A percentile compares a stretch with the other conserved stretches of the same genome.
These are phyloP conservation scores for Acanthochlamys bracteata DNA, from an alignment of 106 monocot genomes.

Conservation along the genomic window DNA sequence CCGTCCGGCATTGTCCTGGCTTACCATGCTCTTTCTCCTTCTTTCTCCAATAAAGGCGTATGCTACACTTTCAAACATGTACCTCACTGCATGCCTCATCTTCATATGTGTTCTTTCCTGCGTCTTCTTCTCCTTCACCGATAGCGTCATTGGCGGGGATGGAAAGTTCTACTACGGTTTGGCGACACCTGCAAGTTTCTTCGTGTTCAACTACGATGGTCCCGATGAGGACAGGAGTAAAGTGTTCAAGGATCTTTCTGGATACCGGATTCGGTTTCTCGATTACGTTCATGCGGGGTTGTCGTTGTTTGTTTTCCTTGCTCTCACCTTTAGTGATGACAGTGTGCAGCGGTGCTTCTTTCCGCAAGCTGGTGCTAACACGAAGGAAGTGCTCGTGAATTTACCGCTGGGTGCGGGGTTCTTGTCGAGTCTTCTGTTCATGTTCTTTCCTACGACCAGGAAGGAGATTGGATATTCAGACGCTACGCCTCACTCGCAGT, in stretches of 20 bases:
- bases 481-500: neutral
- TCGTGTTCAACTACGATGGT: conserved; percentile 33
- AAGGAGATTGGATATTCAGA: conserved; percentile 52
- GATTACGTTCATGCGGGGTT: conserved; percentile 50
- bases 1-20: conserved; percentile 44
- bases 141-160: conserved; percentile 26
- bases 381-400: conserved; percentile 35
- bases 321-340: conserved; percentile 30
- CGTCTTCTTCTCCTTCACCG: conserved; percentile 58
- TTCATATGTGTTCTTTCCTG: conserved; percentile 26
- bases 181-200: conserved; percentile 26
- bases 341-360: conserved; percentile 42
- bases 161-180: conserved; percentile 34
- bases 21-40: conserved; percentile 38
- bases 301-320: conserved; percentile 28
- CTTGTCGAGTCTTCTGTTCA: conserved; percentile 39
- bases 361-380: conserved; percentile 5
- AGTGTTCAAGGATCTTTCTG: conserved; percentile 13
- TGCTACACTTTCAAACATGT: conserved; percentile 39
- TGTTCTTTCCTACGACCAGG: conserved; percentile 43
- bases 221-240: conserved; percentile 2
- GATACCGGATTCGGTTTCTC: conserved; percentile 14
- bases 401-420: conserved; percentile 53
- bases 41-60: conserved; percentile 42
- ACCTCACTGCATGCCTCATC: conserved; percentile 31